Percentiles rank a stretch among this genome's conserved stretches.
phyloP scores from a whole-genome alignment of 805 yeast species.

The Teunomyces pallodes region DNA sequence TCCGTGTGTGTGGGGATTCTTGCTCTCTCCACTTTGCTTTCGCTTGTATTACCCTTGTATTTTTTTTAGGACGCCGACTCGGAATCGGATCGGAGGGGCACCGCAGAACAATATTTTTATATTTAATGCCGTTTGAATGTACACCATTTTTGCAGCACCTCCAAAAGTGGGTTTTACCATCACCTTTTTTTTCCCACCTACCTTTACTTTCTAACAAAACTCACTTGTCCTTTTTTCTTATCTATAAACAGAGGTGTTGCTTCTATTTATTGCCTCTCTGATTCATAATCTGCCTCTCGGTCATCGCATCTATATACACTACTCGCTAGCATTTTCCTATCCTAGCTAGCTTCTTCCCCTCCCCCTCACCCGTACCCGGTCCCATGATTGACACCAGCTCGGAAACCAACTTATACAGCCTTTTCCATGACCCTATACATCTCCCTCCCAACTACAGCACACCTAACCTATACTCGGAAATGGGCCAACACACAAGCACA shows the following conservation, averaged over 20 bases:
- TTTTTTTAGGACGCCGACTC: conserved; percentile 1
- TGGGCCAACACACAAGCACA: conserved; percentile 6
- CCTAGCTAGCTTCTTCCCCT: not conserved
- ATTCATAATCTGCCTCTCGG: too few species aligned
- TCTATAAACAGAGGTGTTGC: too few species aligned
- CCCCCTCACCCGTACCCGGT: not conserved
- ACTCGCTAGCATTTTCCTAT: not conserved
- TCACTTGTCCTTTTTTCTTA: too few species aligned
- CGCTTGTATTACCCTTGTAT: not conserved
- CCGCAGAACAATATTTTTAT: not conserved
- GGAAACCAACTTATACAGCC: conserved; percentile 3
- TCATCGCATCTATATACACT: not conserved
- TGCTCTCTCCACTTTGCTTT: not conserved
- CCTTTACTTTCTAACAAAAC: too few species aligned
- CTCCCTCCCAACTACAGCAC: conserved; percentile 3
- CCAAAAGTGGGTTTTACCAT: not conserved
- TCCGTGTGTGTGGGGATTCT: not conserved
- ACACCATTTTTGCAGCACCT: not conserved
- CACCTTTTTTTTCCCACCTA: too few species aligned
- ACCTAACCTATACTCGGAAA: conserved; percentile 5
- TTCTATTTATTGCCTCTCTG: too few species aligned
- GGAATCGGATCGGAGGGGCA: conserved; percentile 7
- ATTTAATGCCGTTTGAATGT: not conserved
- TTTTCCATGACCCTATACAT: conserved; percentile 3
- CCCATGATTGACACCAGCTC: conserved; percentile 3